These are phyloP conservation scores for Erodium maritimum DNA, from an alignment of 345 rosid genomes.

Conservation along the genomic window DNA sequence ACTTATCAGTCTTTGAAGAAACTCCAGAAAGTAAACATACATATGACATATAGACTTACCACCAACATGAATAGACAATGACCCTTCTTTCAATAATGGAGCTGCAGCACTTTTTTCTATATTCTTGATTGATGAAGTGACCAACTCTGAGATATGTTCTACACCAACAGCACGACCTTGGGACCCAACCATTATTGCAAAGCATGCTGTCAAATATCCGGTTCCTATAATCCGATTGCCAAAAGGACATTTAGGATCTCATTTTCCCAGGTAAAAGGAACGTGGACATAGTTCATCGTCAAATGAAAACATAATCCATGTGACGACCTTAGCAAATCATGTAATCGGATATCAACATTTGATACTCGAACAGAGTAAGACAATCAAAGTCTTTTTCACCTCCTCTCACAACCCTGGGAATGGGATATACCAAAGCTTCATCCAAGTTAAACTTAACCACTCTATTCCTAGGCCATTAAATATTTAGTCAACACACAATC, in stretches of 20 bases:
- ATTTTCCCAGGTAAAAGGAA: neutral
- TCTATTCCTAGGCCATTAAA: too few relatives aligned
- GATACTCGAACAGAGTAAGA: too few relatives aligned
- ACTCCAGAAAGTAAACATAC: neutral
- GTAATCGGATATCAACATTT: too few relatives aligned
- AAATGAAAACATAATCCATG: too few relatives aligned
- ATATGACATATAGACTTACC: slow-evolving; percentile 32
- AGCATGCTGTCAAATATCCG: slow-evolving; percentile 89
- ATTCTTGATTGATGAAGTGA: slow-evolving; percentile 49
- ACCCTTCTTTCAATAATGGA: slow-evolving; percentile 53
- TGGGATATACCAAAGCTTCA: too few relatives aligned
- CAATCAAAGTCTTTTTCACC: too few relatives aligned
- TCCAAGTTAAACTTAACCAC: too few relatives aligned
- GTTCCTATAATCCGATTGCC: slow-evolving; percentile 38
- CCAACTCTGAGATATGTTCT: slow-evolving; percentile 87
- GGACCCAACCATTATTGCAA: slow-evolving; percentile 84
- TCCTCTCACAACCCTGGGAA: too few relatives aligned
- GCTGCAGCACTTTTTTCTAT: slow-evolving; percentile 65
- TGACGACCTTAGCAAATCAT: too few relatives aligned
- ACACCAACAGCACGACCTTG: slow-evolving; percentile 80
- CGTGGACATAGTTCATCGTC: too few relatives aligned
- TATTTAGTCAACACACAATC: too few relatives aligned
- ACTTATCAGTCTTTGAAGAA: too few relatives aligned
- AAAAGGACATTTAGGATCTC: neutral
- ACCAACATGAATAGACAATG: slow-evolving; percentile 63